Base-by-base conservation (phyloP, 768 basidiomycete species). In the Podaxis sp. region DNA sequence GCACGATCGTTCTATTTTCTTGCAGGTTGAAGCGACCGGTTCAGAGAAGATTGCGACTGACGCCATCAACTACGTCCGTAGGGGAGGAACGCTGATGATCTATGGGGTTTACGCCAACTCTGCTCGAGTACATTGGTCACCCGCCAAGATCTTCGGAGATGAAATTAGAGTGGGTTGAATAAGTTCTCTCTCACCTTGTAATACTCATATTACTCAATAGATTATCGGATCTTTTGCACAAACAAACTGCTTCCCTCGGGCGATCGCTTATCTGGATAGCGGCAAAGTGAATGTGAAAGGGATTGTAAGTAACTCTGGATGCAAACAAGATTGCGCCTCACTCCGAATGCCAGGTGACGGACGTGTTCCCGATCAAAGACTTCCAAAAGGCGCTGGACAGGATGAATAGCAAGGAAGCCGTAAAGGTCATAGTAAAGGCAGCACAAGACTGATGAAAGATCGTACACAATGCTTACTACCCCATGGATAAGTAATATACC, bases 151-250 rank as follows among this genome's bases (percentile, higher is more conserved):
- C 66, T 91, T 94, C 66, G 89, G 91, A 20, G 80, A 82, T 62
- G 80, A 82, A 66, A 82, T 82, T 60, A 80, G 68, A 72, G 80
- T 80, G 30, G 62, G 68, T 64, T 52, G 24, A 56, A 22, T 1
- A 11, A 20, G 17, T 36, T 33, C 40, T 11, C 28, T 22, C 36
- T 3, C 24, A 24, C 20, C 13, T n/a, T 8, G n/a, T 33, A 36
- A 10, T 13, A 22, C 48, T 36, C 7, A 36, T 44, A 20, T 56
- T 12, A 37, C 3, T 8, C 28, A 46, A 22, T 38, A 92, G 90
- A 93, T 95, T 66, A 92, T 95, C 62, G 93, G 93, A 12, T 95
- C 93, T 0, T 95, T 95, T 79, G 90, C 93, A 11, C 94, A 96
- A 67, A 88, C 87, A 1, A 87, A 80, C 75, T 94, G 93, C 74